Base-by-base conservation (phyloP, 495 filamentous ascomycete genomes). In the Neurospora pannonica region DNA sequence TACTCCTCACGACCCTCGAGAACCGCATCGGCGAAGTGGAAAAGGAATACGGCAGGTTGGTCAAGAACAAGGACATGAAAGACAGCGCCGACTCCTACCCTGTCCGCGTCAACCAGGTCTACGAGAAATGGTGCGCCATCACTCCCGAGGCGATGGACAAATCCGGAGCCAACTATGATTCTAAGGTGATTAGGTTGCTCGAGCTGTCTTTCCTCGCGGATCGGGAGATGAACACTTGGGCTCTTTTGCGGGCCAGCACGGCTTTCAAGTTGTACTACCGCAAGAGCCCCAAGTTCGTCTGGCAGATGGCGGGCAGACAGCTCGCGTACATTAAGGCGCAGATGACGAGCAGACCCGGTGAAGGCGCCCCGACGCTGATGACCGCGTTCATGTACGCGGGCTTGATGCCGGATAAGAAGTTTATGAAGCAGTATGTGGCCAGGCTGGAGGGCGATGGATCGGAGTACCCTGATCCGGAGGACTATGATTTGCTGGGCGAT, bases 251-350 rank as follows among this genome's bases (percentile, higher is more conserved):
- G 74, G 92, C 93, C 1, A 92, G 91, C 4, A 84, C 82, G 3
- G 81, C 85, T 4, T 94, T 92, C 77, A 81, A 82, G 46, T 74
- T 78, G 48, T 84, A 82, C 67, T 83, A 85, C 69, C 73, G 75
- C 0, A 81, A 75, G 1, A 83, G 72, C 11, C 72, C 76, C 21
- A 78, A 67, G 9, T 88, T 93, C 70, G 83, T 86, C 15, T 92
- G 92, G 84, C 84, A 88, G 71, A 89, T 93, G 46, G 90, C 90
- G 11, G 92, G 91, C 0, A 84, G 84, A 19, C 87, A 90, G 73
- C 81, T 95, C 0, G 89, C 87, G 7, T 82, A 85, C 38, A 85
- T 95, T 19, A 95, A 95, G 78, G 86, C 89, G 42, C 40, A 79
- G 71, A 72, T 72, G 46, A 74, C 60, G 9, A 77, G 75, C 17